Conservation (phyloP, 495 filamentous ascomycete species). For the Pyrenula massariospora region DNA sequence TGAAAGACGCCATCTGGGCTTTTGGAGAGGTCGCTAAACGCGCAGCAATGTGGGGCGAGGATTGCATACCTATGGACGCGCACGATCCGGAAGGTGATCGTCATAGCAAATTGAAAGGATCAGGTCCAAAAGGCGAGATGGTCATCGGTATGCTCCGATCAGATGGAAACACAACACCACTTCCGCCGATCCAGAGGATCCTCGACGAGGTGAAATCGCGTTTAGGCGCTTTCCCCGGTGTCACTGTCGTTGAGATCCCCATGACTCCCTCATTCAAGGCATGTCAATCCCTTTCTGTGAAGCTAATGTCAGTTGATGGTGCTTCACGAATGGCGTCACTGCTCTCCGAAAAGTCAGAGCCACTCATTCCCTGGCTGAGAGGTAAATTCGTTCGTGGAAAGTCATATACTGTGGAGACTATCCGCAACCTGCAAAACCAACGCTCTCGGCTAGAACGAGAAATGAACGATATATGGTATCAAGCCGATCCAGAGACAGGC, state of each 20-base stretch:
- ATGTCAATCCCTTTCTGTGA: conserved; percentile 42
- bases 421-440: conserved; percentile 38
- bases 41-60: conserved; percentile 31
- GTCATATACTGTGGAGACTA: conserved; percentile 25
- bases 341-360: conserved; percentile 39
- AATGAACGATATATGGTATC: conserved; percentile 44
- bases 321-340: conserved; percentile 38
- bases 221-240: conserved; percentile 27
- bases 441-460: conserved; percentile 36
- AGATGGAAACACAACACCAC: conserved; percentile 45
- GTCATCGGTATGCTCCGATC: conserved; percentile 43
- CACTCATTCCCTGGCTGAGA: conserved; percentile 47
- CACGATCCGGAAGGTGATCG: not conserved
- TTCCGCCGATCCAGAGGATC: conserved; percentile 43
- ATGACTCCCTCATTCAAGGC: conserved; percentile 31
- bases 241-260: conserved; percentile 43
- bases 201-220: conserved; percentile 37
- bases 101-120: not conserved
- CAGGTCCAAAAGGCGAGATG: conserved; percentile 16
- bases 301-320: conserved; percentile 46
- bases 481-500: not conserved
- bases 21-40: conserved; percentile 38
- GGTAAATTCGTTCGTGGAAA: conserved; percentile 30
- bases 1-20: conserved; percentile 33
- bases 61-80: conserved; percentile 40